Evolutionary conservation across 805 yeast genomes (phyloP).

Genomic region (Komagataella pastoris): DNA sequence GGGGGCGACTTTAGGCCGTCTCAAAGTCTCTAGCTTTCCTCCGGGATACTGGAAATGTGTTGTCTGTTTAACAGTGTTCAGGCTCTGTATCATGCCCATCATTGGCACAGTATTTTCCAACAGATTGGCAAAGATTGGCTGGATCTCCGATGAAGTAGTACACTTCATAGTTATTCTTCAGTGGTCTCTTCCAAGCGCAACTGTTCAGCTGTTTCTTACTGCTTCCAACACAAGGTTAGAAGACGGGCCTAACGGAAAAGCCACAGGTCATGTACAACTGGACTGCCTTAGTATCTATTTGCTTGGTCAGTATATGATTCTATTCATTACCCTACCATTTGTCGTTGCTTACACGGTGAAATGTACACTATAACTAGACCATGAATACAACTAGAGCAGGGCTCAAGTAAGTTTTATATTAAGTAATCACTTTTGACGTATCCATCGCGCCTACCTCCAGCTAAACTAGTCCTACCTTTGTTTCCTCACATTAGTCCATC

Average conservation of each 20-base stretch:
- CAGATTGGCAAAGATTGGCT: conserved; percentile 30
- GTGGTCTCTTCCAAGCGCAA: conserved; percentile 42
- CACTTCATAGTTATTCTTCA: conserved; percentile 31
- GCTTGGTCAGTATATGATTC: conserved; percentile 31
- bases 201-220: conserved; percentile 44
- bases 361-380: conserved; percentile 9
- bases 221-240: conserved; percentile 39
- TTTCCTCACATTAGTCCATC: not conserved
- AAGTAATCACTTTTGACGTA: not conserved
- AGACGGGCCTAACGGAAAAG: conserved; percentile 19
- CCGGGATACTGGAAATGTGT: conserved; percentile 47
- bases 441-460: no score
- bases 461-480: not conserved
- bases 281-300: conserved; percentile 41
- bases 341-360: conserved; percentile 30
- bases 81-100: conserved; percentile 35
- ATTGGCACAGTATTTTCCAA: conserved; percentile 37
- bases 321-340: conserved; percentile 35
- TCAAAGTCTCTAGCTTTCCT: conserved; percentile 30
- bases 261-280: conserved; percentile 28
- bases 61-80: conserved; percentile 23
- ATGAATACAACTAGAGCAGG: not conserved
- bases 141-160: conserved; percentile 29
- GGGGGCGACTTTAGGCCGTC: conserved; percentile 40
- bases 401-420: no score